Evolutionary conservation across 2,329 filamentous ascomycete genomes (phyloP).

Genomic region (Tothia fuscella): DNA sequence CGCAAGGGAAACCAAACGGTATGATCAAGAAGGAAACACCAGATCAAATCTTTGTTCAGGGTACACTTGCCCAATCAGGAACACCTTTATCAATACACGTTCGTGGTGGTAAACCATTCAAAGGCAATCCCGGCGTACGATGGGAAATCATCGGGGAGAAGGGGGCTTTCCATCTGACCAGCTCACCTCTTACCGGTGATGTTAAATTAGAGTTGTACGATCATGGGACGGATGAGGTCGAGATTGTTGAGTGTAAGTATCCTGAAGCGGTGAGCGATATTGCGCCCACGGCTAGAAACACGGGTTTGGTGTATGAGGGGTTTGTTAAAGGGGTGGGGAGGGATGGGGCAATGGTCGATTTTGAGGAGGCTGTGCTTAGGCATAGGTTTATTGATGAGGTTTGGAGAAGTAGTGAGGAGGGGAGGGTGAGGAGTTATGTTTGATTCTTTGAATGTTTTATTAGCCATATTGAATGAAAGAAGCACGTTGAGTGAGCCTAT

Average conservation of each 20-base stretch:
- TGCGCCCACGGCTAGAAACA: conserved; percentile 33
- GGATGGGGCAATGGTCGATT: neutral
- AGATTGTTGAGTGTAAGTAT: conserved; percentile 26
- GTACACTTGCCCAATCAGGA: conserved; percentile 23
- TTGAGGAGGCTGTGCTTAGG: conserved; percentile 2
- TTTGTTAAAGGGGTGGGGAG: conserved; percentile 28
- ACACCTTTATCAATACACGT: conserved; percentile 35
- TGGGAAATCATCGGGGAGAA: conserved; percentile 41
- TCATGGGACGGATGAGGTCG: conserved; percentile 33
- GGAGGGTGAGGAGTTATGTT: neutral
- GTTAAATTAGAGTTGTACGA: conserved; percentile 41
- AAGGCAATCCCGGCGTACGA: conserved; percentile 31
- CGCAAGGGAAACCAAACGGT: conserved; percentile 20
- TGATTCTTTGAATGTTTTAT: no score
- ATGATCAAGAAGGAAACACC: conserved; percentile 31
- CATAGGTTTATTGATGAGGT: conserved; percentile 4
- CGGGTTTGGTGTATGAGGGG: conserved; percentile 45
- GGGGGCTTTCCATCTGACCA: conserved; percentile 28
- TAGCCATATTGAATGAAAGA: no score
- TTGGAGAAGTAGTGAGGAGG: neutral
- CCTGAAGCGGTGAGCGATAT: conserved; percentile 37
- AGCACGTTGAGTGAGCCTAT: no score
- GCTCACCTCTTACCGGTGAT: conserved; percentile 24
- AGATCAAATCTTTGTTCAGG: conserved; percentile 32
- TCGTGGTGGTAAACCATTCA: conserved; percentile 38